Conservation (phyloP, 163 green algal genomes). For the Smithsoniella earleae region DNA sequence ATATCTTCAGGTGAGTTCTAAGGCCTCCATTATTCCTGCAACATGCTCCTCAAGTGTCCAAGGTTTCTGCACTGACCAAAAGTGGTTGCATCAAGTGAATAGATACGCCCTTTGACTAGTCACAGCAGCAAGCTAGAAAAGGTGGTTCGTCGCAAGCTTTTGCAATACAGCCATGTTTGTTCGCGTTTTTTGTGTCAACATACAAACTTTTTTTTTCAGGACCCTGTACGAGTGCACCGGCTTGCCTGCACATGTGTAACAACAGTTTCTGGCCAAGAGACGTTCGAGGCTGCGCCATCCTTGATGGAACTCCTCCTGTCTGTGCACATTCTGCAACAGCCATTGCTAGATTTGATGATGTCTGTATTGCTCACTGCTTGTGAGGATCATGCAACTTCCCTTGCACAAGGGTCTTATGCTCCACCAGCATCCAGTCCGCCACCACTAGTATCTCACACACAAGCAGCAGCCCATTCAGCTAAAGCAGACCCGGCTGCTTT, state of each 20-base stretch:
- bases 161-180: too few species aligned
- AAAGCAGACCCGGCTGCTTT: conserved; percentile 30
- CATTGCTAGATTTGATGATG: conserved; percentile 52
- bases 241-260: not conserved
- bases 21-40: too few species aligned
- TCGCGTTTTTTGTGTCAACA: too few species aligned
- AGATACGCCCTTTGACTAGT: too few species aligned
- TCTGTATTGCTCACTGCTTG: conserved; percentile 53
- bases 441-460: not conserved
- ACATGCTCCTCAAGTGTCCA: too few species aligned
- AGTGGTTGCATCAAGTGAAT: too few species aligned
- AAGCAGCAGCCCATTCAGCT: conserved; percentile 6
- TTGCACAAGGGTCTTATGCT: conserved; percentile 30
- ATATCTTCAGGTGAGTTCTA: conserved; percentile 33
- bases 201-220: too few species aligned
- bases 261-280: not conserved
- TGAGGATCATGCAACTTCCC: not conserved
- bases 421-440: not conserved
- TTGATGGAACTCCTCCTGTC: conserved; percentile 56
- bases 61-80: too few species aligned
- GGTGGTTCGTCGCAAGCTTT: too few species aligned
- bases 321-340: conserved; percentile 47
- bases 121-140: too few species aligned
- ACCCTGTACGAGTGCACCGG: conserved; percentile 1
- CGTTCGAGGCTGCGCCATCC: conserved; percentile 34